A percentile compares a stretch with the other conserved stretches of the same genome.
phyloP scores from a whole-genome alignment of 208 protist species.

The Tritrichomonas foetus region DNA sequence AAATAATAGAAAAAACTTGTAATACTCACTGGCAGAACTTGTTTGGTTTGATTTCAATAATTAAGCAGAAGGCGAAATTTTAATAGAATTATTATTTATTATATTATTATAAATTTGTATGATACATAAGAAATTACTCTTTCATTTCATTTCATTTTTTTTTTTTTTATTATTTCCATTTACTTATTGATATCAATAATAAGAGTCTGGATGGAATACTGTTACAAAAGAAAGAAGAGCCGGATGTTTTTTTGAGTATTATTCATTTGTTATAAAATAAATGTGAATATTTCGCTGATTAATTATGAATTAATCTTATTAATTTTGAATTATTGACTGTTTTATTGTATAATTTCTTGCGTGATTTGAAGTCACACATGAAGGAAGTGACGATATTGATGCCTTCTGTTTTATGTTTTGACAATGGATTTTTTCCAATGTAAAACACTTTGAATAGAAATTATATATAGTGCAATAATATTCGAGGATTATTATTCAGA shows the following conservation, averaged over 20 bases:
- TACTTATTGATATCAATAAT: background rate
- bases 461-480: too few species aligned
- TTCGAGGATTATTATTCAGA: too few species aligned
- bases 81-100: background rate
- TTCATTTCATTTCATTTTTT: background rate
- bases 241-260: background rate
- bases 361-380: too few species aligned
- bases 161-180: background rate
- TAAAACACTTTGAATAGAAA: too few species aligned
- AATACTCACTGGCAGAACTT: background rate
- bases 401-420: too few species aligned
- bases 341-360: too few species aligned
- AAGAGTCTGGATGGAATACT: background rate
- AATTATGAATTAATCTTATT: too few species aligned
- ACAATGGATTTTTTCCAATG: too few species aligned
- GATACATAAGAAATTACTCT: background rate
- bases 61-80: background rate
- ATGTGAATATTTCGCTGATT: too few species aligned
- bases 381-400: too few species aligned
- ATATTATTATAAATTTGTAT: conserved; percentile 31
- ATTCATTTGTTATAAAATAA: too few species aligned
- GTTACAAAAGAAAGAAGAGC: background rate
- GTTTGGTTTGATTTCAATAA: background rate
- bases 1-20: background rate
- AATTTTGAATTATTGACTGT: too few species aligned